A percentile compares a stretch with the other conserved stretches of the same genome.
Conservation (phyloP, 768 basidiomycete species). For the Lepiota venenata region DNA sequence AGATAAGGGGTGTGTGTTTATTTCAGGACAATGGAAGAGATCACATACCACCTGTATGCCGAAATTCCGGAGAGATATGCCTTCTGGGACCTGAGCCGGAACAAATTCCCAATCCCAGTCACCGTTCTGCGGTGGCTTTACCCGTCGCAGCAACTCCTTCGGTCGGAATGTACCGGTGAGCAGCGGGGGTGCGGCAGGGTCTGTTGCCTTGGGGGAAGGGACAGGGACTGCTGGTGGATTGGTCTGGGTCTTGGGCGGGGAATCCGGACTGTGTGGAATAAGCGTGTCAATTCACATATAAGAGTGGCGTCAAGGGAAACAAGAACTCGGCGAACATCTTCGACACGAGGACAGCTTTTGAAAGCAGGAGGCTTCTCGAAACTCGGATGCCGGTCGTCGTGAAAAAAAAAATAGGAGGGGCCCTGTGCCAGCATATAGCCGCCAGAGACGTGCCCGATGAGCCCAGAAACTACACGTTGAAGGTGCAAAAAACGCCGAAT, state of each 20-base stretch:
- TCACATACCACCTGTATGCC: constrained; percentile 83
- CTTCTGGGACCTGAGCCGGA: constrained; percentile 71
- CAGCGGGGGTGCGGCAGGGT: constrained; percentile 29
- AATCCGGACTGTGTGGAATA: constrained; percentile 2
- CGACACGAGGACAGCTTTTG: background rate
- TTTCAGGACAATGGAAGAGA: constrained; percentile 6
- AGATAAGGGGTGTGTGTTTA: background rate
- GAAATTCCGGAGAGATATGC: constrained; percentile 83
- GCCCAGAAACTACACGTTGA: background rate
- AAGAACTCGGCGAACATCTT: constrained; percentile 2
- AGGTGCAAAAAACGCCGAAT: constrained; percentile 1
- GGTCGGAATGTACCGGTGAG: constrained; percentile 52
- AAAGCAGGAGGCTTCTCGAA: background rate
- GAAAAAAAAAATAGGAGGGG: no score
- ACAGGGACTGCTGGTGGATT: background rate
- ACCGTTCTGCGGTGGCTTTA: constrained; percentile 10
- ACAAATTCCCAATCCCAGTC: constrained; percentile 59
- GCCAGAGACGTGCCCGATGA: background rate
- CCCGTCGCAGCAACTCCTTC: constrained; percentile 36
- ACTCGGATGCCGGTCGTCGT: background rate
- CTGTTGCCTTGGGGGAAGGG: constrained; percentile 9
- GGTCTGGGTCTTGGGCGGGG: background rate
- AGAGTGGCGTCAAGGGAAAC: background rate
- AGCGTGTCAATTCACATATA: constrained; percentile 6
- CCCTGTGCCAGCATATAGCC: background rate